Percentiles rank a stretch among this genome's conserved stretches.
These are phyloP conservation scores for Tetracentron sinense DNA, from an alignment of 164 flowering plant genomes.

Conservation along the genomic window DNA sequence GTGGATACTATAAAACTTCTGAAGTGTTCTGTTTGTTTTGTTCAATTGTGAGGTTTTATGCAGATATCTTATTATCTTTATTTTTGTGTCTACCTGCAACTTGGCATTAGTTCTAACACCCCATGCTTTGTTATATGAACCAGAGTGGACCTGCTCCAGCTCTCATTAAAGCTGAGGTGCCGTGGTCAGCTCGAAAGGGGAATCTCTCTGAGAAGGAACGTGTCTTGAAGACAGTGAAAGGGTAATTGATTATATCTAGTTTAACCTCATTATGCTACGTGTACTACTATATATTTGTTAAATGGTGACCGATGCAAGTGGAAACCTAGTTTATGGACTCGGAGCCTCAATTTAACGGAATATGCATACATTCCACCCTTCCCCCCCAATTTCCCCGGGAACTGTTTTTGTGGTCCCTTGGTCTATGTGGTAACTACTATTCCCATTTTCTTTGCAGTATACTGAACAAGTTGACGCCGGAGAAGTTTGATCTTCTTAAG, in stretches of 20 bases:
- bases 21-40: neutral
- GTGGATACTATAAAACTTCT: no score
- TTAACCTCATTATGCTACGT: neutral
- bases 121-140: neutral
- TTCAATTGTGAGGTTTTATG: neutral
- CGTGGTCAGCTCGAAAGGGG: conserved; percentile 81
- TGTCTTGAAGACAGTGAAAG: conserved; percentile 87
- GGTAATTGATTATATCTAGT: conserved; percentile 42
- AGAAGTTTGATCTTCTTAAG: conserved; percentile 90
- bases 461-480: conserved; percentile 97
- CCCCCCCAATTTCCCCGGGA: no score
- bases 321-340: no score
- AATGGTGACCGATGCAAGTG: neutral
- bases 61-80: neutral
- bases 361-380: no score
- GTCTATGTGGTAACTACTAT: neutral
- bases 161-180: conserved; percentile 74
- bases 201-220: conserved; percentile 74
- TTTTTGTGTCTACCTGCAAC: neutral
- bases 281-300: neutral
- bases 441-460: conserved; percentile 47
- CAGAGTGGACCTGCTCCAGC: conserved; percentile 71
- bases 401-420: neutral
- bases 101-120: neutral
- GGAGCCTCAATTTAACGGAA: no score